Percentiles rank a stretch among this genome's conserved stretches.
Evolutionary conservation across 2,329 filamentous ascomycete genomes (phyloP).

Genomic region (Pseudogymnoascus sp.): DNA sequence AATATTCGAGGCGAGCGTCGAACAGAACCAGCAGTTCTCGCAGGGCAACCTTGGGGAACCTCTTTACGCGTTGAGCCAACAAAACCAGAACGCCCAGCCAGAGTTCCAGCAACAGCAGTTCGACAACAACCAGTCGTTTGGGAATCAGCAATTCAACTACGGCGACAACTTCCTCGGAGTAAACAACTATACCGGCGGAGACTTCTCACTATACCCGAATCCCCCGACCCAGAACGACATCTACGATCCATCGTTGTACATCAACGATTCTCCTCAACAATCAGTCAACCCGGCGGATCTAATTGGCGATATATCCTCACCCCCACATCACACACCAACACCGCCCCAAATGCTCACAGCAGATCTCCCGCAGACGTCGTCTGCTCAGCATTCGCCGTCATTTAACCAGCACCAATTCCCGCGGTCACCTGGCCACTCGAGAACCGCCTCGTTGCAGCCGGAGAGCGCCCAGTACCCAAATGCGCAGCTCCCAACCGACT

Average conservation of each 20-base stretch:
- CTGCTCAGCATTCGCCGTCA: conserved; percentile 9
- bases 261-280: conserved; percentile 38
- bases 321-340: conserved; percentile 22
- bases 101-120: conserved; percentile 24
- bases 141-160: conserved; percentile 38
- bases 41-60: conserved; percentile 21
- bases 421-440: conserved; percentile 24
- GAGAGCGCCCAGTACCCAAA: conserved; percentile 41
- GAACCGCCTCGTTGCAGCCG: conserved; percentile 27
- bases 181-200: conserved; percentile 45
- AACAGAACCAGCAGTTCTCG: conserved; percentile 29
- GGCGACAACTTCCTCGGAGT: conserved; percentile 35
- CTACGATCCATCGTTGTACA: conserved; percentile 55
- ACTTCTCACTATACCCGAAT: conserved; percentile 58
- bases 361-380: conserved; percentile 8
- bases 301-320: conserved; percentile 42
- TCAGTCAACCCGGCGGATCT: conserved; percentile 38
- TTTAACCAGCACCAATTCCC: conserved; percentile 21
- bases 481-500: conserved; percentile 44
- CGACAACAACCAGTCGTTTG: conserved; percentile 36
- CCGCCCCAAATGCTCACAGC: conserved; percentile 22
- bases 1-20: conserved; percentile 32
- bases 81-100: conserved; percentile 20
- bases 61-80: conserved; percentile 19
- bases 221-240: conserved; percentile 45